Evolutionary conservation across 192 early-diverging fungal species (phyloP).

Genomic region (Geranomyces variabilis): DNA sequence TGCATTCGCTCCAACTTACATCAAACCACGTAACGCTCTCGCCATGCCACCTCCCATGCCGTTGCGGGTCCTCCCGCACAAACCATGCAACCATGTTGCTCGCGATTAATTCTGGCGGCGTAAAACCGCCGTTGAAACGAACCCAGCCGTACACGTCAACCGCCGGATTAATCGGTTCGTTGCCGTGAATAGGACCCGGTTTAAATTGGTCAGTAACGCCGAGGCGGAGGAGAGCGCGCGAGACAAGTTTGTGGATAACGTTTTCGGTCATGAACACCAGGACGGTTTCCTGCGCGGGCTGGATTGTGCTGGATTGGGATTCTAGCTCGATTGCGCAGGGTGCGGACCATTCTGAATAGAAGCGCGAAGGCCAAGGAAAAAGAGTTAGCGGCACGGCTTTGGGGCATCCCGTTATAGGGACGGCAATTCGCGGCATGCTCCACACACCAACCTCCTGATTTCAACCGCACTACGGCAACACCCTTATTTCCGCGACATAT

Average conservation of each 20-base stretch:
- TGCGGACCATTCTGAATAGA: conserved; percentile 54
- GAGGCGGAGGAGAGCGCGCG: conserved; percentile 43
- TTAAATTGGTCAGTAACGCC: conserved; percentile 49
- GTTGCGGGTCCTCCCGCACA: conserved; percentile 50
- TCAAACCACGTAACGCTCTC: conserved; percentile 59
- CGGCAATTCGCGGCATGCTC: neutral
- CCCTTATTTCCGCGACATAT: conserved; percentile 44
- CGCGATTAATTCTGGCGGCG: conserved; percentile 45
- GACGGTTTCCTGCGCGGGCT: conserved; percentile 49
- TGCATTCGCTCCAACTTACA: conserved; percentile 27
- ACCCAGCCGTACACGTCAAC: conserved; percentile 54
- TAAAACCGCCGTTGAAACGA: conserved; percentile 54
- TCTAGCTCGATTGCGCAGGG: conserved; percentile 58
- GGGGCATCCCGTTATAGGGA: no score
- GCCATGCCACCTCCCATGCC: conserved; percentile 58
- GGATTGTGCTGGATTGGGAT: conserved; percentile 44
- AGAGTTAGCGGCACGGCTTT: neutral
- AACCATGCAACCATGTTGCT: conserved; percentile 55
- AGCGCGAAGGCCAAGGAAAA: neutral
- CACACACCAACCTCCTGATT: conserved; percentile 47
- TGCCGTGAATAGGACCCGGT: conserved; percentile 45
- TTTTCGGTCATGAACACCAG: conserved; percentile 58
- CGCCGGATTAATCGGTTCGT: conserved; percentile 33
- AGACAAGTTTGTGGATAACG: conserved; percentile 47
- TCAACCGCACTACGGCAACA: conserved; percentile 55